These are phyloP conservation scores for Pluteus cervinus DNA, from an alignment of 768 basidiomycete species.

Conservation along the genomic window DNA sequence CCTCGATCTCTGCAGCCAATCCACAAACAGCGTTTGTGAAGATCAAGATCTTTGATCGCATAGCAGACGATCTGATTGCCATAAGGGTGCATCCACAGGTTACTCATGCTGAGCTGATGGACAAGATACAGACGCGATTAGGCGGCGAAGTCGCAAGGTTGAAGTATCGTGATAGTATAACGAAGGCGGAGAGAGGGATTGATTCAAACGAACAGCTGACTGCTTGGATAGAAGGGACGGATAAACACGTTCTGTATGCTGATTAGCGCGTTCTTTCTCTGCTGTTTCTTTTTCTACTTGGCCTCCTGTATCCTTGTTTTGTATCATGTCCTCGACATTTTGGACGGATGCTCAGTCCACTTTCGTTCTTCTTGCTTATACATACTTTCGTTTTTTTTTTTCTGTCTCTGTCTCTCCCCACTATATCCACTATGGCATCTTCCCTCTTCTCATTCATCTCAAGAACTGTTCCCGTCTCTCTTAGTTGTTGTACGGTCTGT, in stretches of 20 bases:
- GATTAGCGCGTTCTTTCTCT: conserved; percentile 32
- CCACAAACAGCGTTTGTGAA: conserved; percentile 89
- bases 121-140: conserved; percentile 84
- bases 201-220: conserved; percentile 58
- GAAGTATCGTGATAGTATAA: conserved; percentile 70
- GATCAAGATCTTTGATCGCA: conserved; percentile 95
- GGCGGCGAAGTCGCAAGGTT: conserved; percentile 65
- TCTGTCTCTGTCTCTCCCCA: no score
- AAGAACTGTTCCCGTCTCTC: not conserved
- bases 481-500: not conserved
- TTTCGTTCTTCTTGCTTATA: no score
- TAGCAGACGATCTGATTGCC: conserved; percentile 92
- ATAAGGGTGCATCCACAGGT: conserved; percentile 95
- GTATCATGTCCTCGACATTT: no score
- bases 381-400: no score
- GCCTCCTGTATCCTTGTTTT: no score
- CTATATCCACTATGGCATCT: no score
- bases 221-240: conserved; percentile 71
- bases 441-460: not conserved
- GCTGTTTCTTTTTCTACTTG: no score
- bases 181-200: conserved; percentile 58
- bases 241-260: conserved; percentile 81
- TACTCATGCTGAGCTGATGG: conserved; percentile 79
- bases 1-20: conserved; percentile 71
- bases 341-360: no score